These are phyloP conservation scores for Naganishia cerealis DNA, from an alignment of 1,284 basidiomycete genomes.

Conservation along the genomic window DNA sequence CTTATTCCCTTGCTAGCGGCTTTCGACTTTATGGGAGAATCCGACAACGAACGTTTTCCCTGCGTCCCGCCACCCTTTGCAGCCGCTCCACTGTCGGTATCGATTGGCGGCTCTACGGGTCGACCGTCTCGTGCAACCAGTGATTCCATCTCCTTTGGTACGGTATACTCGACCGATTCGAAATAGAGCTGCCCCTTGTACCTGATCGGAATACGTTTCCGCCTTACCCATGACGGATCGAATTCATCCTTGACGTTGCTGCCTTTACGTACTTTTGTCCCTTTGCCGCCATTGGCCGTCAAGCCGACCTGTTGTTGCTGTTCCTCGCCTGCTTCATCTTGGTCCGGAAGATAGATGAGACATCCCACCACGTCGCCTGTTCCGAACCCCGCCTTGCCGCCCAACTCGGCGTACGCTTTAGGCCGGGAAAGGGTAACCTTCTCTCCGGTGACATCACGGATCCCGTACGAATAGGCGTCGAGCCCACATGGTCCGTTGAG, in stretches of 20 bases:
- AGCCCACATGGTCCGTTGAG: constrained; percentile 89
- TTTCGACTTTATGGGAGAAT: not conserved
- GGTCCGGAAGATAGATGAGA: constrained; percentile 63
- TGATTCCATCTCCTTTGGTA: constrained; percentile 89
- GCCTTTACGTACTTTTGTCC: not conserved
- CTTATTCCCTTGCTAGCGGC: not conserved
- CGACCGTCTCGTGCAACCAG: constrained; percentile 67
- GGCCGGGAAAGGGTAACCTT: constrained; percentile 82
- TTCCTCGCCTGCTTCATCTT: constrained; percentile 45
- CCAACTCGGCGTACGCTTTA: constrained; percentile 61
- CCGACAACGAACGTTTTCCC: not conserved
- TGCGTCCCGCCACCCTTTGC: constrained; percentile 26
- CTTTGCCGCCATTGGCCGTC: no score
- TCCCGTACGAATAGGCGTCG: constrained; percentile 90
- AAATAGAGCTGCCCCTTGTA: constrained; percentile 97
- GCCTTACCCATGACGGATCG: constrained; percentile 70
- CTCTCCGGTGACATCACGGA: constrained; percentile 87
- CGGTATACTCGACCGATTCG: constrained; percentile 86
- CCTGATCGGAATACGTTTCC: constrained; percentile 86
- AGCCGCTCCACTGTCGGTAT: constrained; percentile 53
- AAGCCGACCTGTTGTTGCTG: constrained; percentile 38
- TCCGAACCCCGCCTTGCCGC: constrained; percentile 59
- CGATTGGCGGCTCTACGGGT: constrained; percentile 40
- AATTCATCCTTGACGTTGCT: constrained; percentile 20
- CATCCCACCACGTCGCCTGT: constrained; percentile 90